phyloP scores from a whole-genome alignment of 495 filamentous ascomycete species.

The Aspergillus panamensis region DNA sequence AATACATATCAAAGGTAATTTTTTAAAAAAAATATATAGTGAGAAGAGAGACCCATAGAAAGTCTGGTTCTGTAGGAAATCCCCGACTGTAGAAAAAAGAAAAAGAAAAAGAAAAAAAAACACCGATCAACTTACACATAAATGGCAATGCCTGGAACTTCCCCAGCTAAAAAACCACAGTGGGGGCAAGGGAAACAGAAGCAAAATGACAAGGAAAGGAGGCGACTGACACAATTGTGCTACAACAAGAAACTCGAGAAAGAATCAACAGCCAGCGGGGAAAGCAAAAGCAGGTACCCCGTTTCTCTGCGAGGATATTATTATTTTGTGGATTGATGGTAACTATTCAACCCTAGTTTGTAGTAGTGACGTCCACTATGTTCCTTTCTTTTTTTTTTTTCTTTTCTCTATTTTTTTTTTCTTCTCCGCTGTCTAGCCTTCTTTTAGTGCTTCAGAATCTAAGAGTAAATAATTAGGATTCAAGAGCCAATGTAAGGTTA shows the following conservation, averaged over 20 bases:
- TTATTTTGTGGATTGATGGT: constrained; percentile 10
- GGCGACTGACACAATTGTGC: not conserved
- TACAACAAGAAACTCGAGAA: constrained; percentile 4
- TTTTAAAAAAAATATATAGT: too few relatives aligned
- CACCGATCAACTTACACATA: not conserved
- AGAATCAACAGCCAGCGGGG: constrained; percentile 9
- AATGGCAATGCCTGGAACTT: not conserved
- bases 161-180: not conserved
- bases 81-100: not conserved
- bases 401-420: not conserved
- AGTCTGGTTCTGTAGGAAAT: not conserved
- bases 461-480: not conserved
- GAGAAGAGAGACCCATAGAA: not conserved
- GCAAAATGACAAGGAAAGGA: not conserved
- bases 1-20: not conserved
- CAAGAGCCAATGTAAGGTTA: constrained; percentile 4
- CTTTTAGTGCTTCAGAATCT: not conserved
- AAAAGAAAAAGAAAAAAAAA: not conserved
- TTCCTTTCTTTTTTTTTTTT: not conserved
- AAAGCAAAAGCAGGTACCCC: constrained; percentile 29
- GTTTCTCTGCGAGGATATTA: constrained; percentile 18
- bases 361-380: constrained; percentile 16
- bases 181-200: constrained; percentile 1
- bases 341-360: constrained; percentile 12
- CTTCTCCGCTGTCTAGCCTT: not conserved